These are phyloP conservation scores for Aspergillus uvarum DNA, from an alignment of 2,329 filamentous ascomycete species.

Conservation along the genomic window DNA sequence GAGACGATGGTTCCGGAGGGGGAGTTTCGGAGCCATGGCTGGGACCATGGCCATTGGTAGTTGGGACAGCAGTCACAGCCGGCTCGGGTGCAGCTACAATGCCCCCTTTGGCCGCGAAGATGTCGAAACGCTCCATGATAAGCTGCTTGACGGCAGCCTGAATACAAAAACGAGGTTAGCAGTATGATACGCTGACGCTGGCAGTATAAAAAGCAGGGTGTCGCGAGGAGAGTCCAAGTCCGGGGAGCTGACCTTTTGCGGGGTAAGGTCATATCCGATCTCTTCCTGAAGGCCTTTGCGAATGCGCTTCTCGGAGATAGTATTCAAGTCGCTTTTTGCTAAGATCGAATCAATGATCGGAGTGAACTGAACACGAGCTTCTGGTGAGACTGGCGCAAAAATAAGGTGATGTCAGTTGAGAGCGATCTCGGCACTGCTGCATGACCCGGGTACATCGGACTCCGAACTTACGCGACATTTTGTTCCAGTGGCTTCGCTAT, in stretches of 20 bases:
- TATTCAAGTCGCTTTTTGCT: constrained; percentile 60
- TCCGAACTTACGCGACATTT: constrained; percentile 40
- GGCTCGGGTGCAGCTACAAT: constrained; percentile 35
- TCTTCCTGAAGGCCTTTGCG: constrained; percentile 62
- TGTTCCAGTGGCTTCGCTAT: constrained; percentile 18
- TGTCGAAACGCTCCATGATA: constrained; percentile 73
- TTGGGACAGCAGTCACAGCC: constrained; percentile 6
- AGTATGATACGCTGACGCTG: neutral
- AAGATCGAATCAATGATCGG: constrained; percentile 65
- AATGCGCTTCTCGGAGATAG: constrained; percentile 65
- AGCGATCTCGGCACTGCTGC: constrained; percentile 20
- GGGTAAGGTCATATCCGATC: constrained; percentile 61
- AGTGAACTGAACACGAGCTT: constrained; percentile 52
- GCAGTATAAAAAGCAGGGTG: neutral
- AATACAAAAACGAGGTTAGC: constrained; percentile 17
- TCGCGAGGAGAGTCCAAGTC: constrained; percentile 12
- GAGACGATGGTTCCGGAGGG: constrained; percentile 31
- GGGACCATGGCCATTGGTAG: constrained; percentile 38
- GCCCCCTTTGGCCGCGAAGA: constrained; percentile 53
- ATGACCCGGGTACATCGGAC: constrained; percentile 24
- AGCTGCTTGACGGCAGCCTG: constrained; percentile 69
- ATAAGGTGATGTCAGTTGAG: constrained; percentile 23
- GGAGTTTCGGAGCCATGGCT: constrained; percentile 21
- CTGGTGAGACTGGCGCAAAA: constrained; percentile 46
- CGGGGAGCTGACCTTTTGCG: constrained; percentile 55